Percentiles rank a stretch among this genome's conserved stretches.
Evolutionary conservation across 2,329 filamentous ascomycete genomes (phyloP).

Genomic region (Cadophora sp.): DNA sequence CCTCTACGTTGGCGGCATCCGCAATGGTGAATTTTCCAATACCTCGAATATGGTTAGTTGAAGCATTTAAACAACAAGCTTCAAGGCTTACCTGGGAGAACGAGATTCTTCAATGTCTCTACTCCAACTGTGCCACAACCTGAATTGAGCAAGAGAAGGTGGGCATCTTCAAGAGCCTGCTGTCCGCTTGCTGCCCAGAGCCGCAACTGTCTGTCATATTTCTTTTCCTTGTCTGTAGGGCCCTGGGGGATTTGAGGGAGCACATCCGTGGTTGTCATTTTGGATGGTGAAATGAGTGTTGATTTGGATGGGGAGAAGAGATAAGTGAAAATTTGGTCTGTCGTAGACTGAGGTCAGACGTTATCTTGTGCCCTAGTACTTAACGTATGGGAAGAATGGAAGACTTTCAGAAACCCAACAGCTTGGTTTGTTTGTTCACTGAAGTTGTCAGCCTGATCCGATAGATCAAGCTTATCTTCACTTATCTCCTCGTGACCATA

Average conservation of each 20-base stretch:
- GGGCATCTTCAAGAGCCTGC: constrained; percentile 85
- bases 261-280: constrained; percentile 40
- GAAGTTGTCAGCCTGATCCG: not conserved
- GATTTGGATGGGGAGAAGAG: not conserved
- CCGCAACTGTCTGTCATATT: constrained; percentile 94
- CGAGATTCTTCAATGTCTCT: constrained; percentile 96
- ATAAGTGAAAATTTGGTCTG: not conserved
- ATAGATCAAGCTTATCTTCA: not conserved
- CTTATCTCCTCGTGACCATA: not conserved
- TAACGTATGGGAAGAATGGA: not conserved
- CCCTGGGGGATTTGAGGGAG: constrained; percentile 55
- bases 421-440: not conserved
- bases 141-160: constrained; percentile 89
- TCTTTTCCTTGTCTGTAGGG: constrained; percentile 69
- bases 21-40: constrained; percentile 92
- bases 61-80: constrained; percentile 13
- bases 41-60: constrained; percentile 53
- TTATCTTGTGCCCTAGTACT: too few relatives aligned
- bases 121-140: constrained; percentile 86
- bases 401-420: not conserved
- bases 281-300: constrained; percentile 8
- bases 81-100: constrained; percentile 72
- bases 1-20: constrained; percentile 77
- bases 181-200: constrained; percentile 95
- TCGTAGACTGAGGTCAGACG: not conserved